phyloP scores from a whole-genome alignment of 176 grass and related monocot species.

The Phoenix roebelenii region DNA sequence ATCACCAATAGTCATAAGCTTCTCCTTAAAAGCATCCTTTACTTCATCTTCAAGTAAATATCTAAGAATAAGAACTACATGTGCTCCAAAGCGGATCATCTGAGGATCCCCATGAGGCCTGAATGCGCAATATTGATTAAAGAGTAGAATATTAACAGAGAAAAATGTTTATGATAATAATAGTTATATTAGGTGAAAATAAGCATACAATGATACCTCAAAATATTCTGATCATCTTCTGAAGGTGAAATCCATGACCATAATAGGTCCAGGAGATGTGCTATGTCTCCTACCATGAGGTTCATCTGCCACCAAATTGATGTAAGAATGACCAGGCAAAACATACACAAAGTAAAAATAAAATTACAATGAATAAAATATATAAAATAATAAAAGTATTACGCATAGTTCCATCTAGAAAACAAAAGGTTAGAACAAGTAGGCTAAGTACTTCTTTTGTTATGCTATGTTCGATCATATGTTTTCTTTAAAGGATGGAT shows the following conservation, averaged over 20 bases:
- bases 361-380: too few relatives aligned
- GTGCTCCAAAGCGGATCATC: constrained; percentile 81
- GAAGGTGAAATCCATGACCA: constrained; percentile 83
- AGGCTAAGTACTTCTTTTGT: too few relatives aligned
- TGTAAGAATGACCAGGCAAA: not conserved
- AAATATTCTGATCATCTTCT: constrained; percentile 57
- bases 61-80: constrained; percentile 86
- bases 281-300: constrained; percentile 77
- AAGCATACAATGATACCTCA: constrained; percentile 19
- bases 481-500: too few relatives aligned
- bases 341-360: too few relatives aligned
- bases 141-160: not conserved
- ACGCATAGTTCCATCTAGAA: too few relatives aligned
- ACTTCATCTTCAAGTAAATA: constrained; percentile 68
- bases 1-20: constrained; percentile 71
- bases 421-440: too few relatives aligned
- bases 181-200: too few relatives aligned
- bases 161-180: too few relatives aligned
- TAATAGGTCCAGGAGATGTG: constrained; percentile 77
- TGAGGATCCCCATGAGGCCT: constrained; percentile 71
- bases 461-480: too few relatives aligned
- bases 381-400: too few relatives aligned
- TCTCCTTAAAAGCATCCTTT: constrained; percentile 70
- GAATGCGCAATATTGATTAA: constrained; percentile 18
- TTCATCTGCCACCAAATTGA: constrained; percentile 54